Evolutionary conservation across 2,329 filamentous ascomycete species (phyloP), one percentile per base, ranked within the genome.

Genomic region (Cladophialophora chaetospira): DNA sequence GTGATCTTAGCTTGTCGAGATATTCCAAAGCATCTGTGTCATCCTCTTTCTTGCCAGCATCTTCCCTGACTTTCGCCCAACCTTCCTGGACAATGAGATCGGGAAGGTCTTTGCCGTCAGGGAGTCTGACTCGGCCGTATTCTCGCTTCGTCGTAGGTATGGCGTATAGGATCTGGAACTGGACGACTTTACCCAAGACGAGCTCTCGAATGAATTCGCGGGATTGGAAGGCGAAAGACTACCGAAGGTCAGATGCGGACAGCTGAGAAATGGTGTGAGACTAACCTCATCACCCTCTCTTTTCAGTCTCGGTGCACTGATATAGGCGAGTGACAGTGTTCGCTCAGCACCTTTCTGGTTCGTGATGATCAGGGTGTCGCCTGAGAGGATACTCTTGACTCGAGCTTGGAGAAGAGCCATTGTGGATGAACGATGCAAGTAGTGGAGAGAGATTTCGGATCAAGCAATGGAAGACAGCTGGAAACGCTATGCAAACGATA

Each of bases 381-480:
- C 94, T 69, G 92, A 97, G 69, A 95, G 79, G 66, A 96, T 90
- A 72, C 88, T 90, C 82, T 99, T 99, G 75, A 97, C 92, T 69
- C 86, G 88, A 71, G 87, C 81, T 77, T 82, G 73, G 55, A 77
- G 65, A 64, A 73, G 45, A n/a, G 63, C 55, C 65, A 66, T 66
- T 25, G 38, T 58, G 42, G 15, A 43, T 29, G 38, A 33, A 15
- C 29, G 13, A 17, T 33, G 31, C 35, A 6, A 40, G 29, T 26
- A 6, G 26, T 11, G 31, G 31, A 35, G 13, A 45, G 40, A 31
- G 29, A 10, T 29, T 31, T 29, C 31, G 29, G 6, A 1, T 33
- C 48, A 26, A 28, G 38, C 35, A 54, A 35, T 31, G 40, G 38
- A 38, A 42, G 19, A 36, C 9, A 31, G 42, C 2, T 36, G 28